Conservation (phyloP, 2,329 filamentous ascomycete species). For the Stromatinia cepivora region DNA sequence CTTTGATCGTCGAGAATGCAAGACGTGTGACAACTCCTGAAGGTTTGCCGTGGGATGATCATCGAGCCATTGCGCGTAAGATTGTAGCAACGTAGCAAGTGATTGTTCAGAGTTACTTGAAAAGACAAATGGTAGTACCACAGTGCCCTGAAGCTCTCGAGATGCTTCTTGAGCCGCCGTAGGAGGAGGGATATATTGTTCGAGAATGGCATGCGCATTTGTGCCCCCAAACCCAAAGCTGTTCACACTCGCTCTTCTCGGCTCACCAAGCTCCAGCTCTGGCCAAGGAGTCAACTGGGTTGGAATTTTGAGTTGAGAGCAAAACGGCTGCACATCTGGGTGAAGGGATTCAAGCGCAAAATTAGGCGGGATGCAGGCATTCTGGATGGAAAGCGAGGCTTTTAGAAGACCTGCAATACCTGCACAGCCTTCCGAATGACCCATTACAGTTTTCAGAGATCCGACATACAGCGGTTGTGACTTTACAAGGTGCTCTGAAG, state of each 20-base stretch:
- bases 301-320: slow-evolving; percentile 21
- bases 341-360: no score
- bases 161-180: no score
- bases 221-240: slow-evolving; percentile 39
- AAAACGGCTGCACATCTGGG: slow-evolving; percentile 32
- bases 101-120: no score
- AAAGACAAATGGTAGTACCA: no score
- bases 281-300: slow-evolving; percentile 39
- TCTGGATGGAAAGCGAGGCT: slow-evolving; percentile 35
- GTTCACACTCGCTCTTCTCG: slow-evolving; percentile 31
- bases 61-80: no score
- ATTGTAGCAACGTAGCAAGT: no score
- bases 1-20: no score
- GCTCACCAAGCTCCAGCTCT: slow-evolving; percentile 8
- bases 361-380: slow-evolving; percentile 33
- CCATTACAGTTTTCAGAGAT: slow-evolving; percentile 35
- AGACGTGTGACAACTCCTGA: no score
- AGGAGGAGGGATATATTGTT: slow-evolving; percentile 16
- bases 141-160: no score
- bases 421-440: slow-evolving; percentile 36
- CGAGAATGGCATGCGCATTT: slow-evolving; percentile 42
- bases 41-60: no score
- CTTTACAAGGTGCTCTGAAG: no score
- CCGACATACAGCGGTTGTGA: slow-evolving; percentile 26
- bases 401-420: slow-evolving; percentile 40